Percentiles rank a stretch among this genome's conserved stretches.
Evolutionary conservation across 352 stramenopile species (phyloP).

Genomic region (Pythium aristosporum): DNA sequence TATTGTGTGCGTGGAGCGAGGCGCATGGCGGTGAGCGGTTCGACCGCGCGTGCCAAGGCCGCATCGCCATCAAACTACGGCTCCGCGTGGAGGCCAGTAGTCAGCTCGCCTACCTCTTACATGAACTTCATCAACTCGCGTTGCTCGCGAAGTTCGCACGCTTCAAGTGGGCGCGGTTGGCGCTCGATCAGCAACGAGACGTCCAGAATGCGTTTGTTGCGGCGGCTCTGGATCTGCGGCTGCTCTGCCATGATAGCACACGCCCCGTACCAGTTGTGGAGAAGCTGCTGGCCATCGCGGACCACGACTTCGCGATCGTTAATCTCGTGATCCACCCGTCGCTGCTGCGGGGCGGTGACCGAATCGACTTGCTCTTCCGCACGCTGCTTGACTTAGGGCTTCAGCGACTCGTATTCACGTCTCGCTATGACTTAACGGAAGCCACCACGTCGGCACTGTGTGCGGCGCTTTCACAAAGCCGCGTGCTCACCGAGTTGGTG

Average conservation of each 20-base stretch:
- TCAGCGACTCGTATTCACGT: conserved; percentile 1
- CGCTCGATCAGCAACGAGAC: background rate
- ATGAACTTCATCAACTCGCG: background rate
- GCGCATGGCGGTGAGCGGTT: background rate
- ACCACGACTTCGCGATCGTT: background rate
- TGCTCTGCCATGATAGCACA: no score
- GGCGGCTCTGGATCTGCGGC: no score
- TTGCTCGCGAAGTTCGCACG: background rate
- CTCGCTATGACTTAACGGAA: background rate
- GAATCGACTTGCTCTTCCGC: background rate
- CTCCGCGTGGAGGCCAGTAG: background rate
- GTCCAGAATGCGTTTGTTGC: background rate
- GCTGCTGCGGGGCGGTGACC: background rate
- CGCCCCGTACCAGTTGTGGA: no score
- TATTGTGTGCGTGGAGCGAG: background rate
- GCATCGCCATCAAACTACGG: background rate
- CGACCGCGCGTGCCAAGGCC: background rate
- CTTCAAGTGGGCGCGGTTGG: background rate
- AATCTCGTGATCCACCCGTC: background rate
- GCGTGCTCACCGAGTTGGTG: background rate
- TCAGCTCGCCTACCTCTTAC: background rate
- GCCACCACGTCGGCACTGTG: background rate
- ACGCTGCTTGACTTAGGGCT: background rate
- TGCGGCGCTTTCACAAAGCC: background rate
- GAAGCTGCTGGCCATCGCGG: no score